Percentiles rank a stretch among this genome's conserved stretches.
Evolutionary conservation across 225 moss, liverwort and hornwort species (phyloP).

Genomic region (Pseudoscleropodium purum): DNA sequence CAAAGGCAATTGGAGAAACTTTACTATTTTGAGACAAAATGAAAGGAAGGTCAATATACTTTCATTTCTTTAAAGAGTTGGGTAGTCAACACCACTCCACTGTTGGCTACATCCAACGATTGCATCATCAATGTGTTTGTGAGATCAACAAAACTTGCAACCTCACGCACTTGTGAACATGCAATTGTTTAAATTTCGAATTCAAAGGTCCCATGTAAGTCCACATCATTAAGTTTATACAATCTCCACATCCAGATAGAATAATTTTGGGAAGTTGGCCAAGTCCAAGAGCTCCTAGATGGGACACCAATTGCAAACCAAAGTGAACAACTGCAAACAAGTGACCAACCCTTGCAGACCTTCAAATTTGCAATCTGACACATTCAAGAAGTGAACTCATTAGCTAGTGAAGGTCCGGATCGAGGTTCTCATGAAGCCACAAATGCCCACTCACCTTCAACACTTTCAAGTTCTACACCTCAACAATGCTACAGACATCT

Average conservation of each 20-base stretch:
- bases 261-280: not conserved
- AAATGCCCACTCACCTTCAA: too few species aligned
- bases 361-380: fast-evolving
- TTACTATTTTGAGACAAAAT: not conserved
- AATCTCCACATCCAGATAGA: not conserved
- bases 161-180: not conserved
- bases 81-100: not conserved
- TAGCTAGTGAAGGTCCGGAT: too few species aligned
- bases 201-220: not conserved
- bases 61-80: not conserved
- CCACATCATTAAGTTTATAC: not conserved
- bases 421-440: not conserved
- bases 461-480: too few species aligned
- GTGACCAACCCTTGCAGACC: fast-evolving
- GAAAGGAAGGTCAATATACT: not conserved
- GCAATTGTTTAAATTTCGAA: not conserved
- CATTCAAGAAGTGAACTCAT: not conserved
- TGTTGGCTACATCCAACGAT: not conserved
- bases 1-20: too few species aligned
- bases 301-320: fast-evolving
- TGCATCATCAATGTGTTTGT: not conserved
- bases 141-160: not conserved
- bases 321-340: not conserved
- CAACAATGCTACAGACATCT: too few species aligned
- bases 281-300: not conserved